These are phyloP conservation scores for Aspergillus luchuensis DNA, from an alignment of 2,329 filamentous ascomycete genomes.

Conservation along the genomic window DNA sequence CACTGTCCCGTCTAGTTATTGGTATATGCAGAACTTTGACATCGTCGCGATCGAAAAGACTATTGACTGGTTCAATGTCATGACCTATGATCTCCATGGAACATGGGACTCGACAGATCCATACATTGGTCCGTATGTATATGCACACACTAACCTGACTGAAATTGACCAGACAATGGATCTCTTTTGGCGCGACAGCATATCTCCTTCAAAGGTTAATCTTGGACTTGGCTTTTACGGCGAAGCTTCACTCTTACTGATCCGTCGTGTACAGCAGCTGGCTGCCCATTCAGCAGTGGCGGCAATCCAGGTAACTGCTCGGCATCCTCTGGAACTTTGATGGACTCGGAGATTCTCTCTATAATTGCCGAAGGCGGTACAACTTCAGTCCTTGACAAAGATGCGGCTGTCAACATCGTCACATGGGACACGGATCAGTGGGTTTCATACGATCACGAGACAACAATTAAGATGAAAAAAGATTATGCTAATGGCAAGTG, in stretches of 20 bases:
- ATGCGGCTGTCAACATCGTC: conserved; percentile 8
- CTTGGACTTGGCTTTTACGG: conserved; percentile 54
- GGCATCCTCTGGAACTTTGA: not conserved
- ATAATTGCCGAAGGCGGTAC: not conserved
- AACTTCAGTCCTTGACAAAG: not conserved
- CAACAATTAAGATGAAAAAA: conserved; percentile 15
- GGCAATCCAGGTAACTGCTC: not conserved
- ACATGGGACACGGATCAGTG: conserved; percentile 9
- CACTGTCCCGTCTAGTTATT: no score
- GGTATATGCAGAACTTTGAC: no score
- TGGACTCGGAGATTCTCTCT: not conserved
- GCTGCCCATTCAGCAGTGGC: not conserved
- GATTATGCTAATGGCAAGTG: conserved; percentile 17
- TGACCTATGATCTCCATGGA: no score
- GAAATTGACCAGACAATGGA: no score
- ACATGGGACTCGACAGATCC: no score
- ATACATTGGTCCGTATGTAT: no score
- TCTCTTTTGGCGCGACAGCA: no score
- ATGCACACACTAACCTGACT: no score
- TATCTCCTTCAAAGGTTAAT: not conserved
- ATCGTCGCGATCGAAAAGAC: no score
- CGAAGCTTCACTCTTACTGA: not conserved
- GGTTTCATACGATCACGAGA: conserved; percentile 17
- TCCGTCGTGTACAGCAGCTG: not conserved
- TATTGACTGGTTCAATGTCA: no score